Base-by-base conservation (phyloP, 73 alveolate genomes). In the Paramecium biaurelia region DNA sequence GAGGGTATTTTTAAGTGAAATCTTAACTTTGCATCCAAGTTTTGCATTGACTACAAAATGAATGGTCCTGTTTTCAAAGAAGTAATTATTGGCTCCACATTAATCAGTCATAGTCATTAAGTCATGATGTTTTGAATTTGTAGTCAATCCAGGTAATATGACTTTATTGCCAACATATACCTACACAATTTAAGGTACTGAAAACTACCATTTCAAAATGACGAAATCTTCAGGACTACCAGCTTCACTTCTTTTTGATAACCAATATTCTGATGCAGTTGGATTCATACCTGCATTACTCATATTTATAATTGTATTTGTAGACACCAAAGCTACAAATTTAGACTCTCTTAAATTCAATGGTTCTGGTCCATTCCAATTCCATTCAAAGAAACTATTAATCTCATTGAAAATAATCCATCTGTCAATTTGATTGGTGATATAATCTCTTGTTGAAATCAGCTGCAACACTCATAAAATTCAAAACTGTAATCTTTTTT, bases 361-460 rank as follows among this genome's bases (percentile, higher is more conserved):
- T 24, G 94, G 94, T 56, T 89, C 94, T 10, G 85, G 85, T 70
- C 94, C 94, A 89, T 89, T 85, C 94, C 94, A 89, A n/a, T 5
- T 26, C 94, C 94, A 89, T 89, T 89, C 94, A 34, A 35, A 41
- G 85, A 89, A 89, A 42, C 74, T 42, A 41, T 89, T 89, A 70
- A 89, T 70, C 67, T 89, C 87, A 70, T 89, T 89, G 34, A 45
- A 70, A 70, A 89, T 8, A 82, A 70, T 21, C 94, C 94, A 89
- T 89, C 94, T 42, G 94, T 89, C 20, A 89, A 38, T 32, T 68
- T 63, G 1, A 89, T 85, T 12, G 94, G 94, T 23, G 94, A 76
- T 70, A 45, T 24, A 82, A 70, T 89, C 94, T 89, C 43, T 37
- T 70, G 23, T 89, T 89, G 18, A n/a, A 63, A 89, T 89, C 94